phyloP scores from a whole-genome alignment of 352 stramenopile species.

The Pythium insidiosum region DNA sequence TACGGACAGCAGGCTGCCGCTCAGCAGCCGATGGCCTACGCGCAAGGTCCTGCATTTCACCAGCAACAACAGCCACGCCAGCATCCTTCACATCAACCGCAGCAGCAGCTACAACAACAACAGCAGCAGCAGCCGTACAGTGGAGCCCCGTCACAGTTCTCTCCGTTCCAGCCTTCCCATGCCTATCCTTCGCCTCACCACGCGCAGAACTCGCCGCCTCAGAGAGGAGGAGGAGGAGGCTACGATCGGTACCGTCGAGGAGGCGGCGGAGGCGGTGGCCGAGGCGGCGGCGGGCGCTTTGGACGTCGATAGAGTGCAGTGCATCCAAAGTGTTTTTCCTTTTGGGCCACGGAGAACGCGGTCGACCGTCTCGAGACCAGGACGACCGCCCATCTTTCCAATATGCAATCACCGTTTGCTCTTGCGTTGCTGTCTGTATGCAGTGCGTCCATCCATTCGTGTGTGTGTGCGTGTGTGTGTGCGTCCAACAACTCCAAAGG shows the following conservation, averaged over 20 bases:
- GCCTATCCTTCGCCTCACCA: constrained; percentile 18
- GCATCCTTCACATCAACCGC: constrained; percentile 4
- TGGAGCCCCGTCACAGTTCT: no score
- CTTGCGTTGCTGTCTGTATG: no score
- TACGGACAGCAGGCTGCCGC: not conserved
- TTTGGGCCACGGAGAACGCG: no score
- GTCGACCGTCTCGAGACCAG: no score
- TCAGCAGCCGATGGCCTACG: not conserved
- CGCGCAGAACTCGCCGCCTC: constrained; percentile 9
- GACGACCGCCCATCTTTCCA: no score
- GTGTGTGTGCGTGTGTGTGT: no score
- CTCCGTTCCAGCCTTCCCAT: constrained; percentile 1
- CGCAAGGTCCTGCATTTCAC: constrained; percentile 1
- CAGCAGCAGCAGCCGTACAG: constrained; percentile 6
- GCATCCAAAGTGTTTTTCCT: no score
- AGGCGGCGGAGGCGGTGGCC: constrained; percentile 15
- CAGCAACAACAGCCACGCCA: constrained; percentile 1
- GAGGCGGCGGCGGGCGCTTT: constrained; percentile 15
- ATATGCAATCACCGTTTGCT: no score
- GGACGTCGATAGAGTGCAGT: no score
- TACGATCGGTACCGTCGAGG: constrained; percentile 16
- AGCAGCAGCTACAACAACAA: not conserved
- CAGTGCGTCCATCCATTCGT: no score
- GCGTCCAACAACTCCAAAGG: no score
- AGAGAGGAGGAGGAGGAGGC: constrained; percentile 8